Evolutionary conservation across 2,329 filamentous ascomycete species (phyloP).

Genomic region (Thielaviopsis ethacetica): DNA sequence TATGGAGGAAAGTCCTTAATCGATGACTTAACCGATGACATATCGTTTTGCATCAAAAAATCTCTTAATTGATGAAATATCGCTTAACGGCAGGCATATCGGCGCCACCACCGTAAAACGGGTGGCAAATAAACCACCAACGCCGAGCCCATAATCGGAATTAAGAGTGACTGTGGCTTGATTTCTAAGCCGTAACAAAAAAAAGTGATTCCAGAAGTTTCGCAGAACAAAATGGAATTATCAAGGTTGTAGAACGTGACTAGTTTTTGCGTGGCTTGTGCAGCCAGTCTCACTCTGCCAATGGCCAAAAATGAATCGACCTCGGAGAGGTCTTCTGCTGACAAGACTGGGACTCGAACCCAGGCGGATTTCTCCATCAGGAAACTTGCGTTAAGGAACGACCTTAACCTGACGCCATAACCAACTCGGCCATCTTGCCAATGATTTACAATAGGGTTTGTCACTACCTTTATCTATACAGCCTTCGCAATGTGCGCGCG

Average conservation of each 20-base stretch:
- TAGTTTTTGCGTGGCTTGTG: too few relatives aligned
- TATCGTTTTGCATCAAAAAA: not conserved
- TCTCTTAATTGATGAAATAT: not conserved
- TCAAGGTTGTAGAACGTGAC: not conserved
- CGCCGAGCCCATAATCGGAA: not conserved
- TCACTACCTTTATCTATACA: not conserved
- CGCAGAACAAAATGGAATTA: not conserved
- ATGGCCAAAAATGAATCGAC: not conserved
- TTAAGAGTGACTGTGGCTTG: not conserved
- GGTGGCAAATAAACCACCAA: not conserved
- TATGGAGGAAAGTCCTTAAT: too few relatives aligned
- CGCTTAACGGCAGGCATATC: too few relatives aligned
- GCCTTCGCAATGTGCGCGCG: not conserved
- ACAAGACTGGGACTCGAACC: conserved; percentile 13
- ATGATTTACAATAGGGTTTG: too few relatives aligned
- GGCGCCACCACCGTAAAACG: not conserved
- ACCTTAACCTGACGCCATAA: conserved; percentile 23
- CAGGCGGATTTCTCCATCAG: conserved; percentile 12
- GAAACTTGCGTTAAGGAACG: conserved; percentile 12
- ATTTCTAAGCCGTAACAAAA: not conserved
- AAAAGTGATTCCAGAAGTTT: not conserved
- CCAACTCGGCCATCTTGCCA: conserved; percentile 22
- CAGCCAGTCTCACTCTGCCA: too few relatives aligned
- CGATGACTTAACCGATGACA: not conserved
- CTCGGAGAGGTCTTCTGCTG: not conserved